phyloP scores from a whole-genome alignment of 2,329 filamentous ascomycete genomes.

The Sarocladium brachiariae region DNA sequence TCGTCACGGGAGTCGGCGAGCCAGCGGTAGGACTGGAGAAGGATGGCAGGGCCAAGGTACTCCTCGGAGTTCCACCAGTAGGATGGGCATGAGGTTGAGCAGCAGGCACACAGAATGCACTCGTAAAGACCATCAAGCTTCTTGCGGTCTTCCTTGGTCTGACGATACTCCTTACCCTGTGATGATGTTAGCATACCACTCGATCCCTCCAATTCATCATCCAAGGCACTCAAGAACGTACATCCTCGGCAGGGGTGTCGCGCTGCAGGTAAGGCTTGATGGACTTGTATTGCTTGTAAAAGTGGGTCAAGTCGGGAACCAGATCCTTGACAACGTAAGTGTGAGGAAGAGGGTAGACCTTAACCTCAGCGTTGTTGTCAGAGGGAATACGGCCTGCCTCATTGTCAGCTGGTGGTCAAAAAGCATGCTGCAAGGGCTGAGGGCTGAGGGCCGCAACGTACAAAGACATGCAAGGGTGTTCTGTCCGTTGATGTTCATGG shows the following conservation, averaged over 20 bases:
- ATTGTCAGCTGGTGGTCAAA: constrained; percentile 20
- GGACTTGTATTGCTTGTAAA: constrained; percentile 99
- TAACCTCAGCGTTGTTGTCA: constrained; percentile 71
- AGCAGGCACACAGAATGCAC: constrained; percentile 99
- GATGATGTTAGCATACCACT: constrained; percentile 11
- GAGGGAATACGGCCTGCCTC: constrained; percentile 80
- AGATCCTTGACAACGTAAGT: constrained; percentile 99
- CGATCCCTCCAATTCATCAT: background rate
- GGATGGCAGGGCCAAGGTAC: constrained; percentile 93
- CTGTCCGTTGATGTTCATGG: constrained; percentile 99
- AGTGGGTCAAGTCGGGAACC: constrained; percentile 93
- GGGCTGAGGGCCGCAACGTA: constrained; percentile 45
- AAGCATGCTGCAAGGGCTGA: background rate
- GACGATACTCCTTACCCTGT: constrained; percentile 85
- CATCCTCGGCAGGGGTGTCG: constrained; percentile 74
- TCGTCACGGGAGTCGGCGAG: constrained; percentile 91
- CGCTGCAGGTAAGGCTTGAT: constrained; percentile 98
- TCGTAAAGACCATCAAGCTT: constrained; percentile 98
- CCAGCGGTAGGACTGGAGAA: constrained; percentile 98
- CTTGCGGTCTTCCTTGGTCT: constrained; percentile 84
- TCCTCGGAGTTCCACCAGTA: constrained; percentile 99
- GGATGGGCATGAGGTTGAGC: constrained; percentile 97
- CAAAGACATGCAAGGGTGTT: constrained; percentile 97
- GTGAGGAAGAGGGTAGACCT: constrained; percentile 97
- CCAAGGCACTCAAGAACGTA: constrained; percentile 42